phyloP scores from a whole-genome alignment of 352 stramenopile genomes.

The Aphanomyces astaci region DNA sequence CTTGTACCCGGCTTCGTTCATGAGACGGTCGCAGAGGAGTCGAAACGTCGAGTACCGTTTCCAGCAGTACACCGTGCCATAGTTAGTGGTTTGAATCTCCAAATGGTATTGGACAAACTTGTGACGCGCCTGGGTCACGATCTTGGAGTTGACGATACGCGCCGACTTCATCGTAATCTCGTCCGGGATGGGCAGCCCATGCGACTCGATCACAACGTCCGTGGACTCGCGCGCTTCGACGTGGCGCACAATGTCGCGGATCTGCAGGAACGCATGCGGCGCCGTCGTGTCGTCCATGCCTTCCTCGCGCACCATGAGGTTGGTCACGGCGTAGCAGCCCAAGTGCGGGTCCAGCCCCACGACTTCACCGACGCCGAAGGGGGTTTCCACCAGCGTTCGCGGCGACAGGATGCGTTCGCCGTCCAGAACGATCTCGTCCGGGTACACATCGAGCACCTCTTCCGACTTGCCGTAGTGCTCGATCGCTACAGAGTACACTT shows the following conservation, averaged over 20 bases:
- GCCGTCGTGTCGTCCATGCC: constrained; percentile 42
- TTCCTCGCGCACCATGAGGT: constrained; percentile 61
- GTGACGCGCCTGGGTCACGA: constrained; percentile 74
- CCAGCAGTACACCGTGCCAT: constrained; percentile 82
- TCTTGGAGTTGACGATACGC: constrained; percentile 74
- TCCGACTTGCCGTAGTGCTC: constrained; percentile 51
- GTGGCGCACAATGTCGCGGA: constrained; percentile 58
- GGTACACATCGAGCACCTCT: constrained; percentile 63
- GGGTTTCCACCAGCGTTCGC: constrained; percentile 75
- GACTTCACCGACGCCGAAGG: constrained; percentile 73
- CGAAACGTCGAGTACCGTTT: constrained; percentile 85
- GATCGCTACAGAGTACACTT: constrained; percentile 66
- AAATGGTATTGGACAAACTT: constrained; percentile 89
- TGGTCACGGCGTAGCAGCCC: constrained; percentile 84
- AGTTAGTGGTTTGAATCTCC: constrained; percentile 81
- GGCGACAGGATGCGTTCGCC: constrained; percentile 80
- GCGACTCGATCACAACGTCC: constrained; percentile 63
- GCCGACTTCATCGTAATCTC: constrained; percentile 75
- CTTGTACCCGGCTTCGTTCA: constrained; percentile 78
- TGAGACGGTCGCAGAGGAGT: constrained; percentile 72
- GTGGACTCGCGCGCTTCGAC: constrained; percentile 66
- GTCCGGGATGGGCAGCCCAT: constrained; percentile 47
- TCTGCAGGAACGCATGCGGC: constrained; percentile 70
- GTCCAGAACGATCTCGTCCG: constrained; percentile 63
- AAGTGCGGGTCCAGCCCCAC: constrained; percentile 78